These are phyloP conservation scores for Kwoniella dejecticola DNA, from an alignment of 768 basidiomycete species.

Conservation along the genomic window DNA sequence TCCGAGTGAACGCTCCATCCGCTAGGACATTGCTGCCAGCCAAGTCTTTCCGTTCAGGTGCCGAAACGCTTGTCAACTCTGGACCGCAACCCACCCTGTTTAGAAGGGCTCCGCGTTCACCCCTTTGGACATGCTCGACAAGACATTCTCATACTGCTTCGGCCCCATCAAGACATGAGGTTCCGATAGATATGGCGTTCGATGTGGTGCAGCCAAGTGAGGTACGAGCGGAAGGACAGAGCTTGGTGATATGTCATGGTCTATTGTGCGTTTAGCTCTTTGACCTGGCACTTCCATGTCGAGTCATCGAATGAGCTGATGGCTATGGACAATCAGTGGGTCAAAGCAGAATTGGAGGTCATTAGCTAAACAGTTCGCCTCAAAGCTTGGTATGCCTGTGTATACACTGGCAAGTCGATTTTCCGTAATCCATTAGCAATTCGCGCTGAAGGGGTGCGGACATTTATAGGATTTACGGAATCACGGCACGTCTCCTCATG, in stretches of 20 bases:
- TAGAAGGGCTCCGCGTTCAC: no score
- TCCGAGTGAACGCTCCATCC: background rate
- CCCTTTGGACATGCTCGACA: background rate
- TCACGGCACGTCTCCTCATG: conserved; percentile 80
- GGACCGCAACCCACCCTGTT: no score
- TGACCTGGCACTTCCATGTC: background rate
- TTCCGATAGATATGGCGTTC: conserved; percentile 43
- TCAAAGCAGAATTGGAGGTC: conserved; percentile 89
- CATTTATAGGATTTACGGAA: conserved; percentile 75
- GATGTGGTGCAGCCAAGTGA: conserved; percentile 36
- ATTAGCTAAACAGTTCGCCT: conserved; percentile 72
- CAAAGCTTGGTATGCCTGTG: conserved; percentile 67
- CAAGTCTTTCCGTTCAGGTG: no score
- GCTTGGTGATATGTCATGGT: conserved; percentile 53
- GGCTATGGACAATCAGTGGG: conserved; percentile 61
- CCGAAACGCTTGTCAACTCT: background rate
- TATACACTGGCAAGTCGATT: conserved; percentile 68
- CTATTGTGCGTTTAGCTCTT: conserved; percentile 49
- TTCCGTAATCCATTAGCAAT: no score
- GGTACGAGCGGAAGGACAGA: conserved; percentile 31
- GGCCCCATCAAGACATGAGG: conserved; percentile 3
- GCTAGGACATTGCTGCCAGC: background rate
- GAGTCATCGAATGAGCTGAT: background rate
- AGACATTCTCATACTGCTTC: background rate
- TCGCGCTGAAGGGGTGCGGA: no score